Base-by-base conservation (phyloP, 169 alveolate species). In the Cryptosporidium ubiquitum region DNA sequence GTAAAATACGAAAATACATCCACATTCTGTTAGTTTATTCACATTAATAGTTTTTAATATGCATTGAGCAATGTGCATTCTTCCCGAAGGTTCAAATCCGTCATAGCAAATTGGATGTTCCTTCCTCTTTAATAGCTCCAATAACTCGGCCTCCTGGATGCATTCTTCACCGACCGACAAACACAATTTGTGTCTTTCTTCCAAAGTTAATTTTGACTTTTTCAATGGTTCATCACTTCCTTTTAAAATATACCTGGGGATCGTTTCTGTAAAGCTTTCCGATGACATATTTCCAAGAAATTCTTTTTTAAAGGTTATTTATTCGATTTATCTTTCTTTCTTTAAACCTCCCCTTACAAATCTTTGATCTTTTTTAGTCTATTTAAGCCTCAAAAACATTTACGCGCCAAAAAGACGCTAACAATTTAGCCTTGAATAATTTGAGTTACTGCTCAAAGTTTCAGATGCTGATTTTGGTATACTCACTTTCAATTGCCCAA, bases 61-160 rank as follows among this genome's bases (percentile, higher is more conserved):
- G 7, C 99, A 99, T 93, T 99, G 98, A 10, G 99, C 99, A 23
- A 99, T 98, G 93, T 99, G 99, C 99, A 99, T 98, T 71, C 99
- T 95, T 29, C 99, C 99, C 14, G 99, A 97, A 5, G 99, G 99
- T 92, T 99, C 99, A 91, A 99, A 99, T 23, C 99, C 99, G 94
- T 99, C 99, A 91, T 99, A 99, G 91, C 99, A 95, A 33, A 96
- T 95, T 5, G 98, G 98, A 73, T 91, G 91, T 35, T 68, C 85
- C 84, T 96, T 96, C 68, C 69, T 92, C 68, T 75, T 84, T 39
- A 97, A 85, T 31, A 96, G 66, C 18, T 85, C 85, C 37, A 68
- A 61, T 16, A 97, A 85, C 75, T 96, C 98, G 40, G 94, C 94
- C 42, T 94, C 94, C 68, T 93, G 94, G 39, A 95, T 91, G 74